Base-by-base conservation (phyloP, 208 protist species). In the Leishmania tarentolae region DNA sequence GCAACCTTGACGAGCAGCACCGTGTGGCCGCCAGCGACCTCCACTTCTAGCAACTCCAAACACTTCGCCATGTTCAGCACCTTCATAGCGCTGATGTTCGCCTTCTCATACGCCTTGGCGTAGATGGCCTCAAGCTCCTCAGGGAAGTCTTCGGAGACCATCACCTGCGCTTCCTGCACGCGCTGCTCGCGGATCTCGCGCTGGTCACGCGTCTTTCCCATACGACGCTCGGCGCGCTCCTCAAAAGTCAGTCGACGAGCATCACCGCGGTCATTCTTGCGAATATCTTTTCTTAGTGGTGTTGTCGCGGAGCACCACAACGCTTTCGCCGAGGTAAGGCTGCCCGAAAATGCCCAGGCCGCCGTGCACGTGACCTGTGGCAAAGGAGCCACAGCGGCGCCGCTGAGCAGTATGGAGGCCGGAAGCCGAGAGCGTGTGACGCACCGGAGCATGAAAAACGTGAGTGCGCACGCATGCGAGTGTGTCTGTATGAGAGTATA, bases 51-150 rank as follows among this genome's bases (percentile, higher is more conserved):
- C 77, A 90, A 76, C 86, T 97, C 94, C 47, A 97, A 56, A 78
- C 94, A 97, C 83, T 94, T 96, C 61, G 90, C 92, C 91, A 97
- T 95, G 83, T 97, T 97, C 42, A 97, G 73, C 63, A 97, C 92
- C 78, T 96, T 95, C 90, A 96, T 93, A 47, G 92, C 89, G 66
- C 84, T 90, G 77, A 94, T 86, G 84, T 93, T 94, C n/a, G 92
- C 91, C 82, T 90, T 90, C 70, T 96, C 94, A 35, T 90, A 85
- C 2, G 87, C 82, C 52, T 92, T 86, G 40, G 72, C 80, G 74
- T 88, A 96, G 57, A 95, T 84, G 5, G 84, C 76, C 71, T 95
- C 87, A 1, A 97, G 87, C 70, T 96, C 92, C 9, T 87, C 89
- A 1, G 94, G 94, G 50, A 97, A 93, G 81, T 97, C 94, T 59